Evolutionary conservation across 768 basidiomycete species (phyloP), one percentile per base, ranked within the genome.

Genomic region (Rhizopogon sp.): DNA sequence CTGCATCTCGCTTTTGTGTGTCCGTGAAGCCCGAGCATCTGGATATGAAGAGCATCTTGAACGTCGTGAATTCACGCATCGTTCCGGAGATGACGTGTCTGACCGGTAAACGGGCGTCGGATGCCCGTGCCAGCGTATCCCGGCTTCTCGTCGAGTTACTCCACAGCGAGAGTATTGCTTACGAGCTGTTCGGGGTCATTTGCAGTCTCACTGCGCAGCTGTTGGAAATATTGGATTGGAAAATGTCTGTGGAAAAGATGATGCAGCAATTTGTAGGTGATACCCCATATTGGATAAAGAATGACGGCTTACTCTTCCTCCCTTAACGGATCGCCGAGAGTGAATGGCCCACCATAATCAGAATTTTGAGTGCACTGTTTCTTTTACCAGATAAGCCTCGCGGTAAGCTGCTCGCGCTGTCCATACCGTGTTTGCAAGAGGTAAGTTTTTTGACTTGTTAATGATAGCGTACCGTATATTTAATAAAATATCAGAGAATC

Each of bases 361-460:
- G 69, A 8, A 61, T 79, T 31, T 58, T 85, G 6, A 70, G 70
- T 3, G 64, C 73, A 0, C 56, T 84, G n/a, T 62, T 80, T 10
- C 71, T 71, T 37, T 65, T 80, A 8, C 78, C 81, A 1, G 74
- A 79, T n/a, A 79, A 79, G 11, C 64, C 79, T 45, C 73, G 76
- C 43, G 74, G 71, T 52, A 63, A 64, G 8, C 52, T 80, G 14
- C 66, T 81, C 25, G 62, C 67, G 0, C 66, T 70, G 33, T 61
- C 76, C 28, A 64, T 84, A 39, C 80, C 82, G 3, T 58, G 73
- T 1, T 58, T 86, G 8, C 76, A 76, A 50, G 80, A 83, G 43
- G 83, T 83, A 58, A 63, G 80, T 43, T 14, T 37, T 50, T 39
- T 39, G 14, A 42, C 52, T 28, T 8, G 17, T 33, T 55, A 10